A percentile compares a stretch with the other conserved stretches of the same genome.
Evolutionary conservation across 2,329 filamentous ascomycete genomes (phyloP).

Genomic region (Penicillium olsonii): DNA sequence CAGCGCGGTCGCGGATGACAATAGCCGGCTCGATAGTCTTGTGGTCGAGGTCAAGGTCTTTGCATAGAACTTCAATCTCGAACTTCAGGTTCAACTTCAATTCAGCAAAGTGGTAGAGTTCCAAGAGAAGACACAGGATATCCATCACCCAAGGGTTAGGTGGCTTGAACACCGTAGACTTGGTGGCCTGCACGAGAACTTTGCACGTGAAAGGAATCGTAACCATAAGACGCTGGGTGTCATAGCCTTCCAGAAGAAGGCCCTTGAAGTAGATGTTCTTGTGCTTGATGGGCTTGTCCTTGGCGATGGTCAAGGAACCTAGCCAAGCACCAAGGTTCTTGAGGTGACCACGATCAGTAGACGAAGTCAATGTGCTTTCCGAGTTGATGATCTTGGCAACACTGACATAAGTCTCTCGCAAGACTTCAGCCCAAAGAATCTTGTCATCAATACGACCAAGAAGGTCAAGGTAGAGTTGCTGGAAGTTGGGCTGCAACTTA

Average conservation of each 20-base stretch:
- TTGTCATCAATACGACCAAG: constrained; percentile 80
- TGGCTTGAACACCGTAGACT: constrained; percentile 85
- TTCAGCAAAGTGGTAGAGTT: constrained; percentile 90
- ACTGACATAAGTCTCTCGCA: constrained; percentile 88
- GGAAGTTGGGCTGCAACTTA: constrained; percentile 96
- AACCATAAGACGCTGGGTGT: constrained; percentile 85
- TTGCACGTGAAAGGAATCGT: constrained; percentile 99
- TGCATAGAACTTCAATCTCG: constrained; percentile 96
- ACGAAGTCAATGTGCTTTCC: constrained; percentile 79
- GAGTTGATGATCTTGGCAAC: constrained; percentile 86
- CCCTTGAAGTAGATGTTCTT: constrained; percentile 98
- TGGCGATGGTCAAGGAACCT: constrained; percentile 85
- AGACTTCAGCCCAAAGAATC: constrained; percentile 80
- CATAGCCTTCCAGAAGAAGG: constrained; percentile 86
- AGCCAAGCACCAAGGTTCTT: constrained; percentile 96
- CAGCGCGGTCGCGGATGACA: constrained; percentile 74
- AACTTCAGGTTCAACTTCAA: constrained; percentile 97
- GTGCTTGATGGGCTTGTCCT: constrained; percentile 93
- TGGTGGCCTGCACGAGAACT: constrained; percentile 79
- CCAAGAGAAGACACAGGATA: constrained; percentile 84
- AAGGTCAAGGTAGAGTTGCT: constrained; percentile 87
- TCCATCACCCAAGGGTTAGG: constrained; percentile 99
- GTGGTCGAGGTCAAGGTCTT: constrained; percentile 86
- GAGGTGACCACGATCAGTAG: constrained; percentile 80
- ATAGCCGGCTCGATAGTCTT: constrained; percentile 86